Conservation (phyloP, 495 filamentous ascomycete genomes). For the Neurospora sp. region DNA sequence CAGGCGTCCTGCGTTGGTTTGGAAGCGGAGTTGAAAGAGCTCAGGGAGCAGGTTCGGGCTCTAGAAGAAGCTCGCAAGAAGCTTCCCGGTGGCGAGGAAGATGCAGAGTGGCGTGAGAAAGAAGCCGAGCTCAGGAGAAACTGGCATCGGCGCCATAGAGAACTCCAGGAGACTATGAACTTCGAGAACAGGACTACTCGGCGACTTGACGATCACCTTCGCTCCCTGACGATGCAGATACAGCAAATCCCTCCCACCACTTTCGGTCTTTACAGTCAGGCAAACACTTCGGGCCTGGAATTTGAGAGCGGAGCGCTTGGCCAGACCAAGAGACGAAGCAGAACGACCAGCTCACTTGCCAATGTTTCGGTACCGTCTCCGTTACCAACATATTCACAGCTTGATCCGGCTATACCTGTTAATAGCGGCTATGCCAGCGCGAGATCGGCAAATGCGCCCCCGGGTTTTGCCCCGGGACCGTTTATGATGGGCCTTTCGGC, state of each 20-base stretch:
- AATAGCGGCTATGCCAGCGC: slow-evolving; percentile 26
- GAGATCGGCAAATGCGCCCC: slow-evolving; percentile 31
- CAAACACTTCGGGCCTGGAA: slow-evolving; percentile 37
- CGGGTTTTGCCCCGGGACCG: slow-evolving; percentile 41
- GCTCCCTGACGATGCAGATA: slow-evolving; percentile 22
- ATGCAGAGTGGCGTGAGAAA: slow-evolving; percentile 42
- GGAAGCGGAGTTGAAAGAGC: slow-evolving; percentile 39
- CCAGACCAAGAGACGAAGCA: slow-evolving; percentile 43
- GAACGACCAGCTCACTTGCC: slow-evolving; percentile 47
- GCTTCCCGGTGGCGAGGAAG: slow-evolving; percentile 43
- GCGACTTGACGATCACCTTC: slow-evolving; percentile 30
- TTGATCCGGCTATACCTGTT: slow-evolving; percentile 24
- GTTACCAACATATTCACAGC: slow-evolving; percentile 27
- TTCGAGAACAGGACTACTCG: slow-evolving; percentile 25
- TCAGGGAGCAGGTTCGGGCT: slow-evolving; percentile 39
- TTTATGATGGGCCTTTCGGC: slow-evolving; percentile 36
- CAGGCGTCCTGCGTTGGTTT: slow-evolving; percentile 28
- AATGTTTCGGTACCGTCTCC: slow-evolving; percentile 32
- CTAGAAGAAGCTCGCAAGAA: slow-evolving; percentile 45
- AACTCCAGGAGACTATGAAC: slow-evolving; percentile 31
- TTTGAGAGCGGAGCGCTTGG: slow-evolving; percentile 36
- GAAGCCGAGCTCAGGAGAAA: slow-evolving; percentile 31
- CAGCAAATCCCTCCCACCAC: slow-evolving; percentile 25
- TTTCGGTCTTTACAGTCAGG: slow-evolving; percentile 30
- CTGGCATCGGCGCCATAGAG: slow-evolving; percentile 34